phyloP scores from a whole-genome alignment of 2,329 filamentous ascomycete species.

The Ophiostoma quercus region DNA sequence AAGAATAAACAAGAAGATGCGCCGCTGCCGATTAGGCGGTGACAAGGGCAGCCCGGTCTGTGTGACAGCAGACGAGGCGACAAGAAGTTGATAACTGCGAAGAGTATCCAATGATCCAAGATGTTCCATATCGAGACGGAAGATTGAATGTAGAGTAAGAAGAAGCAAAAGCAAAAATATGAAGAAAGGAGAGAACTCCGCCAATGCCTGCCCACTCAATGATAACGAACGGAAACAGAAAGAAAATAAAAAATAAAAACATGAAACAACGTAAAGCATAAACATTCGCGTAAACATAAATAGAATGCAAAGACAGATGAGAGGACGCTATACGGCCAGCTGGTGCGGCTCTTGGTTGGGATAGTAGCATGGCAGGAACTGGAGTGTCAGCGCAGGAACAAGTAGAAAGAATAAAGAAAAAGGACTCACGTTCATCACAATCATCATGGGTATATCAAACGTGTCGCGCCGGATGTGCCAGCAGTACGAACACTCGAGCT shows the following conservation, averaged over 20 bases:
- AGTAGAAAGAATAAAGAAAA: not conserved
- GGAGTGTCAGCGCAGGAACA: conserved; percentile 12
- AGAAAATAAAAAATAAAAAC: not conserved
- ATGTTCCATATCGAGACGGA: not conserved
- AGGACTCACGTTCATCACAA: conserved; percentile 88
- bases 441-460: conserved; percentile 97
- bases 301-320: not conserved
- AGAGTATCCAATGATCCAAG: not conserved
- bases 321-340: conserved; percentile 45
- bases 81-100: not conserved
- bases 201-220: conserved; percentile 24
- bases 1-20: not conserved
- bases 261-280: not conserved
- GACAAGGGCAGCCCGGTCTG: not conserved
- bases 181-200: conserved; percentile 23
- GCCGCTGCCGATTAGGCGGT: not conserved
- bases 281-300: conserved; percentile 11
- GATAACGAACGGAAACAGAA: not conserved
- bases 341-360: conserved; percentile 53
- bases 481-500: conserved; percentile 91
- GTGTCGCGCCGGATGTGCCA: conserved; percentile 96
- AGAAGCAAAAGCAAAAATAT: not conserved
- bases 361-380: conserved; percentile 58
- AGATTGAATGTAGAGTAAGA: not conserved
- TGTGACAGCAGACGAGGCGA: not conserved